Percentiles rank a stretch among this genome's conserved stretches.
These are phyloP conservation scores for Mycocentrospora acerina DNA, from an alignment of 2,329 filamentous ascomycete genomes.

Conservation along the genomic window DNA sequence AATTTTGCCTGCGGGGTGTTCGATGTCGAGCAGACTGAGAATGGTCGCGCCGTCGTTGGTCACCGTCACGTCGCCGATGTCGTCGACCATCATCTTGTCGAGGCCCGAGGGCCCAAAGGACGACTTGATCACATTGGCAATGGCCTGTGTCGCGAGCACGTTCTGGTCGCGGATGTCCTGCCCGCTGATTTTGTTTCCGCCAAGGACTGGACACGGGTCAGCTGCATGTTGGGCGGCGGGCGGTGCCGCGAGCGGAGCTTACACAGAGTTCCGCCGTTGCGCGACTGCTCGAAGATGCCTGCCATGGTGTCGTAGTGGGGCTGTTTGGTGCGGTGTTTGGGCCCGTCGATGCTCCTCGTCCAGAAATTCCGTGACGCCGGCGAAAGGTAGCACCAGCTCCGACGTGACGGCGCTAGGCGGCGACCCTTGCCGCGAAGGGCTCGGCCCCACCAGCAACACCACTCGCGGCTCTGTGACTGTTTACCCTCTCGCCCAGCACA, in stretches of 20 bases:
- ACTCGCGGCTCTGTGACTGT: constrained; percentile 27
- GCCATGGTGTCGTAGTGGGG: constrained; percentile 64
- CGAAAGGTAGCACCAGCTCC: constrained; percentile 26
- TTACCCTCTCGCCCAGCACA: constrained; percentile 3
- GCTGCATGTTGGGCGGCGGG: constrained; percentile 4
- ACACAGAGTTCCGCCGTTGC: constrained; percentile 89
- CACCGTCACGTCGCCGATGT: constrained; percentile 98
- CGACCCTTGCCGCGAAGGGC: constrained; percentile 25
- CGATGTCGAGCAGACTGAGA: constrained; percentile 89
- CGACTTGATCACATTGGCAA: constrained; percentile 98
- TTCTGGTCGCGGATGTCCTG: constrained; percentile 97
- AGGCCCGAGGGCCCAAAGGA: constrained; percentile 96
- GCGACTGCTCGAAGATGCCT: constrained; percentile 92
- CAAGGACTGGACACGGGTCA: constrained; percentile 65
- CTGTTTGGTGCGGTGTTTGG: constrained; percentile 32
- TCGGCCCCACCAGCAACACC: constrained; percentile 29
- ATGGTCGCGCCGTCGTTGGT: constrained; percentile 99
- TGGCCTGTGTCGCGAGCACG: constrained; percentile 92
- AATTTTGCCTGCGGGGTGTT: constrained; percentile 98
- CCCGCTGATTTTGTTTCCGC: constrained; percentile 95
- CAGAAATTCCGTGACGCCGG: constrained; percentile 13
- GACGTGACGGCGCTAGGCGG: constrained; percentile 14
- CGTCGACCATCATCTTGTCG: constrained; percentile 99
- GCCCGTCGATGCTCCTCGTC: constrained; percentile 15
- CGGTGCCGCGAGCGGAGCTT: constrained; percentile 36